Evolutionary conservation across 495 filamentous ascomycete genomes (phyloP), one percentile per base, ranked within the genome.

Genomic region (Hypoxylon cercidicola): DNA sequence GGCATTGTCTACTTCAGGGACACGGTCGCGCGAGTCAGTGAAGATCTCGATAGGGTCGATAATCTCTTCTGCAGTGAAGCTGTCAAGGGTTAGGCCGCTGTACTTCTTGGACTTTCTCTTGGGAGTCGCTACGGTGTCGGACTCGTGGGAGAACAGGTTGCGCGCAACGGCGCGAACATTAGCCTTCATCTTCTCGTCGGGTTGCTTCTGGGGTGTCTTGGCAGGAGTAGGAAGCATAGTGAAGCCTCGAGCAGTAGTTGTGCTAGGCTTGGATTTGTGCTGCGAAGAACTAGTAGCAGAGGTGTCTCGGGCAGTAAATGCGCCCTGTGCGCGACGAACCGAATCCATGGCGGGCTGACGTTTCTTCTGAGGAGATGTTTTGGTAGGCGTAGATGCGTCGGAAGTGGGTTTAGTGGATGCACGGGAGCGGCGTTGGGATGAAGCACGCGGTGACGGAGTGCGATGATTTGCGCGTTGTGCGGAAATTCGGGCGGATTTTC

Each of bases 21-120:
- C 78, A 41, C 91, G 89, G 69, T 96, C 93, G 71, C 90, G 89
- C 2, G 91, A 90, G 69, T 99, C 95, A 9, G 93, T 97, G 72
- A 87, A 97, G 53, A 99, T 96, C 66, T 86, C 77, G 61, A 98
- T 92, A 10, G 84, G 72, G 39, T 81, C 76, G n/a, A 78, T 79
- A 10, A 73, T 68, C 4, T 83, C 79, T 18, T 89, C 84, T 18
- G 85, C 87, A 28, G 74, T 79, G 69, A 89, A 88, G 73, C 89
- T 88, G 49, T 90, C 88, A n/a, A 96, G 72, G 0, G 87, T 85
- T 43, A 88, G 86, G 15, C 85, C 85, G n/a, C 78, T 81, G 55
- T 85, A 78, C 73, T 87, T 87, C 68, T 78, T 75, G 11, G 74
- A 77, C 62, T 81, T 85, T 60, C 85, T 83, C 74, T 81, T 81